Evolutionary conservation across 139 green algal species (phyloP), one percentile per base, ranked within the genome.

Genomic region (Picochlorum sp.): DNA sequence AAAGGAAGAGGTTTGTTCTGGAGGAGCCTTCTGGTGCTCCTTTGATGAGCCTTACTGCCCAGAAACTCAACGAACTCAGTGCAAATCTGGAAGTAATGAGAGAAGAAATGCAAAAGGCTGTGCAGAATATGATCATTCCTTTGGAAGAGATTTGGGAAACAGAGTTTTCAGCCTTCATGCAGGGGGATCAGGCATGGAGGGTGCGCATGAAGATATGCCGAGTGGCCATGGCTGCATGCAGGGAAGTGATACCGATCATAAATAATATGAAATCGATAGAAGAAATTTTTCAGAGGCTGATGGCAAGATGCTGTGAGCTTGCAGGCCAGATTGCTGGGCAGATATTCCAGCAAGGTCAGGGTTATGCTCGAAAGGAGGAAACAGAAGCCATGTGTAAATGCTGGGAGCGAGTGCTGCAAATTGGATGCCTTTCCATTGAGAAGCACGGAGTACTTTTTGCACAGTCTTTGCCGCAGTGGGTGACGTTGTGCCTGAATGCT

Each of bases 1-100:
- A 77, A 58, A 65, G 30, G 55, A 92, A 92, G 50, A 69, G 81
- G 14, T 88, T 92, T 72, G 84, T 91, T 5, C 73, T 89, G 11
- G 83, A 88, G 44, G 47, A 52, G 11, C 47, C 47, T 52, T n/a
- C 16, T 18, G 18, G 18, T 52, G 47, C 47, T 23, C 47, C 47
- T n/a, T 23, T 52, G 18, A 52, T 52, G 47, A 24, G 16, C 18
- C 18, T 52, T 23, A 52, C 47, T n/a, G 7, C 47, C 11, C 16
- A 52, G 15, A 52, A 20, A 52, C 47, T 52, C 18, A n/a, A 52
- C 8, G 47, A 24, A 52, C 18, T 52, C 0, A 20, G 47, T 13
- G 16, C 16, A 18, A 52, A 52, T 21, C 15, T 52, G 2, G 47
- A 52, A 52, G 6, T 2, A n/a, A 20, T 21, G 16, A n/a, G 18